Evolutionary conservation across 23 red algal species (phyloP).

Genomic region (Gracilaria gracilis): DNA sequence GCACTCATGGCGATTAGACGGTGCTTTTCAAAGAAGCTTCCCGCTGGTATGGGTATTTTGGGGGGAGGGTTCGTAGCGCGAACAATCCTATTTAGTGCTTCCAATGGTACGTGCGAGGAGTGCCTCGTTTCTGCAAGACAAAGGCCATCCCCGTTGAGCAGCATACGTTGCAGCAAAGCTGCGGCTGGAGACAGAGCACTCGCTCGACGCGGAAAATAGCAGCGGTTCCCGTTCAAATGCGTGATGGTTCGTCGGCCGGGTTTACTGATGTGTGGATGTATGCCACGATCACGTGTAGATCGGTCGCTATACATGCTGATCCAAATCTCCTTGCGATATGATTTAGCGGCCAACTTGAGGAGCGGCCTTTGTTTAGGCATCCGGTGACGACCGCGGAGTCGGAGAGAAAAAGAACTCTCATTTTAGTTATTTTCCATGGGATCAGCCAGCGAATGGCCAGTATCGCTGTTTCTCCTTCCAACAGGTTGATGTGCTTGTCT

Average conservation of each 20-base stretch:
- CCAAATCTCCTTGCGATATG: neutral
- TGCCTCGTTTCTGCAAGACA: too few species aligned
- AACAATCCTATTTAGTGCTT: too few species aligned
- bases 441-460: neutral
- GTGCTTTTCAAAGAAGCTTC: too few species aligned
- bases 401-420: neutral
- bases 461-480: conserved; percentile 8
- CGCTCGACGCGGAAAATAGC: too few species aligned
- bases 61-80: too few species aligned
- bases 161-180: too few species aligned
- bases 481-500: conserved; percentile 7
- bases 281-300: neutral
- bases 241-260: neutral
- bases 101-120: too few species aligned
- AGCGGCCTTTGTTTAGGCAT: conserved; percentile 9
- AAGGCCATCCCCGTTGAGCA: too few species aligned
- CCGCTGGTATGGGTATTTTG: too few species aligned
- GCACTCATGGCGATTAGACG: too few species aligned
- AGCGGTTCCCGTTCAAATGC: neutral
- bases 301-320: neutral
- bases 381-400: conserved; percentile 9
- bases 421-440: neutral
- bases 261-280: conserved; percentile 20
- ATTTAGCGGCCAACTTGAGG: neutral
- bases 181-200: too few species aligned